Conservation (phyloP, 2,329 filamentous ascomycete species). For the Atkinsonella hypoxylon region DNA sequence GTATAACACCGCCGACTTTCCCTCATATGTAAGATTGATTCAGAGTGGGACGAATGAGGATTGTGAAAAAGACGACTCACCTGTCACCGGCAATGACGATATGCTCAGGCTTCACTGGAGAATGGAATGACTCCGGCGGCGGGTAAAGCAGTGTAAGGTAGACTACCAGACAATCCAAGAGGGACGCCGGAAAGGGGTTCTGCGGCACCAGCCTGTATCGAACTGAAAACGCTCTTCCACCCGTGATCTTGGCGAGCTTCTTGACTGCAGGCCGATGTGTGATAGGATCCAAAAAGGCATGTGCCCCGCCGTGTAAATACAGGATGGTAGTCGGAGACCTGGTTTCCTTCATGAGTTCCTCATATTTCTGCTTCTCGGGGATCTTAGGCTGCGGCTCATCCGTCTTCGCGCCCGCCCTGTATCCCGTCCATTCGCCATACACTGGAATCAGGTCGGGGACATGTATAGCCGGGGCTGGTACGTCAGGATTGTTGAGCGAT, state of each 20-base stretch:
- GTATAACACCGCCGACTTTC: neutral
- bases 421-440: slow-evolving; percentile 68
- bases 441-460: slow-evolving; percentile 43
- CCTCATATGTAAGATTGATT: neutral
- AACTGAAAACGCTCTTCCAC: slow-evolving; percentile 58
- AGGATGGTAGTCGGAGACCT: slow-evolving; percentile 51
- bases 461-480: slow-evolving; percentile 8
- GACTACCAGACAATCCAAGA: slow-evolving; percentile 60
- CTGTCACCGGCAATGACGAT: slow-evolving; percentile 64
- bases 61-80: slow-evolving; percentile 21
- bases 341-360: slow-evolving; percentile 54
- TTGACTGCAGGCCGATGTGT: slow-evolving; percentile 49
- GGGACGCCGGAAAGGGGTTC: slow-evolving; percentile 59
- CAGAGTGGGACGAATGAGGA: neutral
- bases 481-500: slow-evolving; percentile 10
- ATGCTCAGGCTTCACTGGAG: slow-evolving; percentile 48
- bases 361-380: slow-evolving; percentile 53
- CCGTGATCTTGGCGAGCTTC: slow-evolving; percentile 52
- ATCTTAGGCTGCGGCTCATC: slow-evolving; percentile 41
- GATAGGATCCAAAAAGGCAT: slow-evolving; percentile 58
- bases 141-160: slow-evolving; percentile 67
- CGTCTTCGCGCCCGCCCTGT: slow-evolving; percentile 40
- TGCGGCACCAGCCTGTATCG: slow-evolving; percentile 67
- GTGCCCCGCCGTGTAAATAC: slow-evolving; percentile 68
- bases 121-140: slow-evolving; percentile 53